Evolutionary conservation across 2,329 filamentous ascomycete species (phyloP), one percentile per base, ranked within the genome.

Genomic region (Epichloe amarillans): DNA sequence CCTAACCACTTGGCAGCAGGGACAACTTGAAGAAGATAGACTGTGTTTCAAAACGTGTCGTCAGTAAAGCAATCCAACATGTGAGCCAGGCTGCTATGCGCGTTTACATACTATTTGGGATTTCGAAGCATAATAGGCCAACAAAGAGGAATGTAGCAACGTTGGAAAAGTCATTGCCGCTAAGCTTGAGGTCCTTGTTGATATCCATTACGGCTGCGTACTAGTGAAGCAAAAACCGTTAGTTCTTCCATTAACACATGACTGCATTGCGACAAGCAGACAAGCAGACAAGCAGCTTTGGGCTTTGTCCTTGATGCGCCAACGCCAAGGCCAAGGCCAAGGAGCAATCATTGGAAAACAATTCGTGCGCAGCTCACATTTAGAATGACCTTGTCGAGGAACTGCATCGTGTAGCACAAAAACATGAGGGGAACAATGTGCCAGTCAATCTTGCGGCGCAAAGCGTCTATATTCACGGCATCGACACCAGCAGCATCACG

Each of bases 161-260:
- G 62, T 80, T 80, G 46, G 76, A 77, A 61, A 83, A 84, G 46
- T 84, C 72, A 53, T 83, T 82, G 17, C 75, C 75, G 12, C 64
- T 61, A 46, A 84, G 69, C 0, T 72, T 66, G 30, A 68, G 69
- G 52, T 82, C 78, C 47, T 71, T 63, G 21, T 64, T 67, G 7
- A 86, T 61, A 3, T 80, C 79, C 81, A 84, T 85, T 48, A 85
- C 79, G 53, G 76, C 77, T 17, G 79, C 79, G 59, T 84, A 84
- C 74, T 82, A 61, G 35, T n/a, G 11, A 35, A 26, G 8, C 6
- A 15, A 41, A 6, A 36, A 37, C 35, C 45, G 37, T 40, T 30
- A 53, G 51, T 36, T 36, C 30, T 15, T 33, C n/a, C 23, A 23
- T 12, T 3, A 6, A 23, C 21, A 19, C 5, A 10, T 12, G 40